Evolutionary conservation across 768 basidiomycete species (phyloP), one percentile per base, ranked within the genome.

Genomic region (Serendipita sp.): DNA sequence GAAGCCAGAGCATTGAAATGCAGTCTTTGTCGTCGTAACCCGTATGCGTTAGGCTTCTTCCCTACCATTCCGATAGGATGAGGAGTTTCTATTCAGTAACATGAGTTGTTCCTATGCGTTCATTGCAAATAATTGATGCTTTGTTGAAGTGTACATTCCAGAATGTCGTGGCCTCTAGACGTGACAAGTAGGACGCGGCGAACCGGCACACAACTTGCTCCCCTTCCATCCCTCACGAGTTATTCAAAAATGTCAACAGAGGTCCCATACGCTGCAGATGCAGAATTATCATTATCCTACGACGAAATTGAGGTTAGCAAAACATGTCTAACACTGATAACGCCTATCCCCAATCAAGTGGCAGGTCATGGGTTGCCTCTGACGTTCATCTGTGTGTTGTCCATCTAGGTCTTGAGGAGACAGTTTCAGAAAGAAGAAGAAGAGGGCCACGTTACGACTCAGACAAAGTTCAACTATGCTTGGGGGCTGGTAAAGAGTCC

Each of bases 401-500:
- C 34, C 36, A 37, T 40, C 5, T 69, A 95, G 92, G 92, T 97
- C 3, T 77, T 97, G 46, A 78, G 85, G 65, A 70, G 80, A 64
- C 94, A 98, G 71, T 94, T 95, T 75, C 82, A 91, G 79, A 91
- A 85, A 73, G 95, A 99, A 73, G 77, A 83, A 18, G 77, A 81
- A 0, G 86, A 91, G 67, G 80, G 83, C 60, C 92, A 95, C 73
- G 81, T 96, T 65, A 91, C 91, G 8, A 81, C 86, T 4, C 96
- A 99, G 76, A 95, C 93, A 44, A 94, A 91, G 73, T 99, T 99
- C 78, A 98, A 98, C 76, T 94, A 87, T 74, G 83, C 91, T 44
- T 96, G 95, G 95, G 95, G 95, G 2, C 78, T 95, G 36, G 90
- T 98, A 62, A 98, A 98, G 78, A 91, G 89, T 69, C 88, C 88